Evolutionary conservation across 1,139 yeast species (phyloP).

Genomic region (Nematodospora anomalae): DNA sequence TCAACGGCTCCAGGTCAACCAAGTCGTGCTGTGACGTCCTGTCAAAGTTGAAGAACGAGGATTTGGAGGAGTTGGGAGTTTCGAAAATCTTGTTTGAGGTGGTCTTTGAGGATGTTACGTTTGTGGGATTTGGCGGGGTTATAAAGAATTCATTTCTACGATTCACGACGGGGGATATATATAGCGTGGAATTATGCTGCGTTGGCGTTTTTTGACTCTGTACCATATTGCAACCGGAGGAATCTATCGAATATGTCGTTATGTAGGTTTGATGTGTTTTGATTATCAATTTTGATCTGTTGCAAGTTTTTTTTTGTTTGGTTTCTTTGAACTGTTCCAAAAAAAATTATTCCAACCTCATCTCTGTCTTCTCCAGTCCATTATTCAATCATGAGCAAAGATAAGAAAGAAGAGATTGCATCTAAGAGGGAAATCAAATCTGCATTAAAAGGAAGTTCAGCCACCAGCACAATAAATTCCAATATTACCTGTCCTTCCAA

Average conservation of each 20-base stretch:
- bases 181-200: constrained; percentile 62
- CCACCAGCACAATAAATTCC: constrained; percentile 8
- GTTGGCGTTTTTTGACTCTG: constrained; percentile 39
- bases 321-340: background rate
- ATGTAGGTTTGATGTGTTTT: constrained; percentile 1
- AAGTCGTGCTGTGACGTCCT: constrained; percentile 19
- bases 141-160: constrained; percentile 50
- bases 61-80: constrained; percentile 40
- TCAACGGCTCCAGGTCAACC: constrained; percentile 41
- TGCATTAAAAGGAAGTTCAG: constrained; percentile 14
- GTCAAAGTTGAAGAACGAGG: constrained; percentile 41
- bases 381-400: no score
- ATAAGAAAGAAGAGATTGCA: no score
- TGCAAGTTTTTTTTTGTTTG: constrained; percentile 3
- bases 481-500: background rate
- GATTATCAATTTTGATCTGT: background rate
- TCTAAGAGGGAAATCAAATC: constrained; percentile 15
- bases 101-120: constrained; percentile 22
- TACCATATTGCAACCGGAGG: constrained; percentile 27
- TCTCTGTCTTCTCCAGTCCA: background rate
- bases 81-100: constrained; percentile 33
- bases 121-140: constrained; percentile 55
- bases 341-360: background rate
- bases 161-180: constrained; percentile 59
- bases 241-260: no score